Conservation (phyloP, 768 basidiomycete species). For the Dictyophora rubrovolvata region DNA sequence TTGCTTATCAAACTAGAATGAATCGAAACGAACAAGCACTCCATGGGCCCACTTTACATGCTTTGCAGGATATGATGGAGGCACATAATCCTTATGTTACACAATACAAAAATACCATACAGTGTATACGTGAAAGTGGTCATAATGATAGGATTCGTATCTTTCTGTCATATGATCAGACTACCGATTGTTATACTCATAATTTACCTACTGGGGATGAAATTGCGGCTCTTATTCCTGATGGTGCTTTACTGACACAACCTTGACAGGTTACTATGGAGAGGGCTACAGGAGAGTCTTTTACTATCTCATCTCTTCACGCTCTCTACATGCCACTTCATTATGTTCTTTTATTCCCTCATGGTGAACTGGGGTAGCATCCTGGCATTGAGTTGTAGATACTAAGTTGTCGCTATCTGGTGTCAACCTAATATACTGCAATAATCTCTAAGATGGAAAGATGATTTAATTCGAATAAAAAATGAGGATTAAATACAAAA, state of each 20-base stretch:
- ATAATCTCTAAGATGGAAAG: no score
- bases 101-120: background rate
- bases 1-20: background rate
- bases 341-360: conserved; percentile 36
- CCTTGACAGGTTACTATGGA: conserved; percentile 27
- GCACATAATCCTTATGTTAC: background rate
- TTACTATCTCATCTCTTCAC: conserved; percentile 25
- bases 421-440: no score
- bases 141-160: background rate
- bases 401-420: no score
- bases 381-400: conserved; percentile 10
- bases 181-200: conserved; percentile 26
- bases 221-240: conserved; percentile 33
- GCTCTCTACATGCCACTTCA: conserved; percentile 29
- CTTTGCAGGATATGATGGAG: background rate
- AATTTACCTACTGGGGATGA: conserved; percentile 35
- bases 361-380: conserved; percentile 30
- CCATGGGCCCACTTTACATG: background rate
- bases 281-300: conserved; percentile 17
- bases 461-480: no score
- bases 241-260: conserved; percentile 15
- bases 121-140: background rate
- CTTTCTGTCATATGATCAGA: background rate
- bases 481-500: no score
- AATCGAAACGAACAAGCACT: background rate